phyloP scores from a whole-genome alignment of 75 land plant genomes.

The Cryptomeria japonica region DNA sequence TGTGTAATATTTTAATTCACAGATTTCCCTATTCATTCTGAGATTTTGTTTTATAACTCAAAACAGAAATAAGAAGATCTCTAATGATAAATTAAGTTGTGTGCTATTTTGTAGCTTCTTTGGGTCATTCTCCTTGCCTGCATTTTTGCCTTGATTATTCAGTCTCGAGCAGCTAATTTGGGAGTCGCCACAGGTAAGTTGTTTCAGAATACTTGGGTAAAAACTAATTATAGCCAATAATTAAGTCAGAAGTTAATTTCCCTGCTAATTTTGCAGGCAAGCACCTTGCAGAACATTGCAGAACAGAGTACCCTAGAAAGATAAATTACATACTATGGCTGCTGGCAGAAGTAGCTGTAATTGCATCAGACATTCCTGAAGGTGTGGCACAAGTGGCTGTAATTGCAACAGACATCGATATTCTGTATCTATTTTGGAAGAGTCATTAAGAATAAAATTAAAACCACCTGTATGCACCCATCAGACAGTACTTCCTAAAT shows the following conservation, averaged over 20 bases:
- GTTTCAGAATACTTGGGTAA: neutral
- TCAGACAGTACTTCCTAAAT: too few relatives aligned
- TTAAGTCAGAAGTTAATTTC: neutral
- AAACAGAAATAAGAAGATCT: too few relatives aligned
- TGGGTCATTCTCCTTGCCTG: slow-evolving; percentile 71
- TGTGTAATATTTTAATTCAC: neutral
- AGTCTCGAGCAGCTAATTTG: slow-evolving; percentile 82
- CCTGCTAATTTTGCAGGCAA: slow-evolving; percentile 5
- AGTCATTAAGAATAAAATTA: neutral
- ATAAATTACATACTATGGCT: slow-evolving; percentile 71
- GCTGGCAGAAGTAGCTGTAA: slow-evolving; percentile 76
- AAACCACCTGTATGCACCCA: neutral
- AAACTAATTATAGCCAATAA: neutral
- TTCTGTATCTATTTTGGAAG: too few relatives aligned
- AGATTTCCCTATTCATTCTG: neutral
- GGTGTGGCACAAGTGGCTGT: slow-evolving; percentile 68
- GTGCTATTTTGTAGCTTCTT: slow-evolving; percentile 36
- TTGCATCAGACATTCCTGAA: slow-evolving; percentile 93
- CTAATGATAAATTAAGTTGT: too few relatives aligned
- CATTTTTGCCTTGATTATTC: slow-evolving; percentile 77
- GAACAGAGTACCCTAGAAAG: slow-evolving; percentile 44
- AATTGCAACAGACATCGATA: slow-evolving; percentile 30
- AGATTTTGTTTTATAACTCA: neutral
- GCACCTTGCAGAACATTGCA: too few relatives aligned
- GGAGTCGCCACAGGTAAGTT: slow-evolving; percentile 76